Evolutionary conservation across 148 eudicot genomes (phyloP), one percentile per base, ranked within the genome.

Genomic region (Persicaria tinctoria): DNA sequence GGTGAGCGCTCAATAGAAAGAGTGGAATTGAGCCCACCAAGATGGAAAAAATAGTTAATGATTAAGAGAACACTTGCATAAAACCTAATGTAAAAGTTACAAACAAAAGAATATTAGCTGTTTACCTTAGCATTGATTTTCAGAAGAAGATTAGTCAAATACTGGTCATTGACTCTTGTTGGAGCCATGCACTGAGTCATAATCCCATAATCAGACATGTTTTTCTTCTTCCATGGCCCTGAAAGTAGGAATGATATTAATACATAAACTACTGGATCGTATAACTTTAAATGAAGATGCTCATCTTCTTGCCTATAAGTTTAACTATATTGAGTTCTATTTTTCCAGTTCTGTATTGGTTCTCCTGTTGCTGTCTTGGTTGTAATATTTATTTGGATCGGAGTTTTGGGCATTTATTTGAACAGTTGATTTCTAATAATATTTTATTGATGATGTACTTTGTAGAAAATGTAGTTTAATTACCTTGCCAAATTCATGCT

Each of bases 151-250:
- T 49, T 49, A 49, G 51, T 49, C 51, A 49, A 1, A 49, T 49
- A 49, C 1, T 49, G 51, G 10, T 49, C 51, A 49, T 49, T 49
- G 51, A 6, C 51, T 5, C 51, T 49, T 49, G 51, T 5, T 49
- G 51, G 51, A 49, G 51, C 7, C 51, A 49, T 49, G 51, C 51
- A 49, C 10, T 6, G 51, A 5, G 9, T 49, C 7, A 49, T 9
- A 49, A 49, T 10, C 1, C 6, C 51, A 49, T 4, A 49, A 49
- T 91, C 91, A 7, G 93, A 73, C 6, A 89, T 85, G 76, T 56
- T 76, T 73, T 74, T 87, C 76, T 57, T 79, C 86, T 91, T 91
- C 96, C 93, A 91, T 2, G 93, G 96, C 13, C 96, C 96, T 90
- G 74, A 49, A 73, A 62, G 10, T 5, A 48, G 45, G 20, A 69